Evolutionary conservation across 345 rosid genomes (phyloP).

Genomic region (Populus euphratica): DNA sequence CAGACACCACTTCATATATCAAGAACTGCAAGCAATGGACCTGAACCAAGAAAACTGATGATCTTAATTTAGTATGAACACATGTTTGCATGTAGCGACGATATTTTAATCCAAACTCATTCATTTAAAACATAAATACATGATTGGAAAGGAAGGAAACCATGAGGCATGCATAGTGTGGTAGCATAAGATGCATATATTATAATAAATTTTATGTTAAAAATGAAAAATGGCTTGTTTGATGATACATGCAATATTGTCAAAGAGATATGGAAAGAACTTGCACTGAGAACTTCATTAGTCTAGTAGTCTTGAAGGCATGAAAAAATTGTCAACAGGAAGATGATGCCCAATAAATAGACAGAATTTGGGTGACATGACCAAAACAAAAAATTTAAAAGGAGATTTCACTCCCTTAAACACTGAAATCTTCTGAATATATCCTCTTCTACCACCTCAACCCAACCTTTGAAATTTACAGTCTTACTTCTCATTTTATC

Average conservation of each 20-base stretch:
- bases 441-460: not conserved
- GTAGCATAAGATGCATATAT: not conserved
- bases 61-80: not conserved
- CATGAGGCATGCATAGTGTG: not conserved
- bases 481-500: not conserved
- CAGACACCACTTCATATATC: conserved; percentile 96
- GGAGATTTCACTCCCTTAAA: not conserved
- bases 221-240: not conserved
- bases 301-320: not conserved
- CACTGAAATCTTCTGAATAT: not conserved
- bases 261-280: not conserved
- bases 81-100: not conserved
- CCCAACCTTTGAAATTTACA: not conserved
- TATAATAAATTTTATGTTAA: not conserved
- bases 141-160: not conserved
- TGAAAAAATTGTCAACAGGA: not conserved
- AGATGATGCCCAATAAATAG: not conserved
- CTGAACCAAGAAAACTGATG: conserved; percentile 36
- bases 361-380: not conserved
- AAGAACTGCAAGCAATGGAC: conserved; percentile 96
- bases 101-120: not conserved
- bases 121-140: not conserved
- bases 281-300: not conserved
- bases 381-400: not conserved
- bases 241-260: not conserved